Percentiles rank a stretch among this genome's conserved stretches.
These are phyloP conservation scores for Glycyrrhiza uralensis DNA, from an alignment of 306 rosid genomes.

Conservation along the genomic window DNA sequence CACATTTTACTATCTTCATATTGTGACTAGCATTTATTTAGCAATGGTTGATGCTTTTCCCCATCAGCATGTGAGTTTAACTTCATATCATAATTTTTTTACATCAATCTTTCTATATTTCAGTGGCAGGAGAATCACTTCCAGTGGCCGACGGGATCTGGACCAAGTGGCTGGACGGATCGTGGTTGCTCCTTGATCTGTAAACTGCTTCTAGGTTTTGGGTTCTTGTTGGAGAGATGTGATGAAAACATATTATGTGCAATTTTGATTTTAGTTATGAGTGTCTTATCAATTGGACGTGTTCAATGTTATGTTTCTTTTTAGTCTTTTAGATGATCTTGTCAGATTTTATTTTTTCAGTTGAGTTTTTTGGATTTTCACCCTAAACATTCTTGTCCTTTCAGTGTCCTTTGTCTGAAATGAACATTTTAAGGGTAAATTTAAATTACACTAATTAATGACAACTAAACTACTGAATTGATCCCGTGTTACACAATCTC, in stretches of 20 bases:
- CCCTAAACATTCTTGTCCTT: neutral
- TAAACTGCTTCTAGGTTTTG: slow-evolving; percentile 5
- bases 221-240: slow-evolving; percentile 4
- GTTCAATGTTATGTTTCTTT: neutral
- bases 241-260: slow-evolving; percentile 5
- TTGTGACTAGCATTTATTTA: neutral
- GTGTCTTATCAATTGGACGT: slow-evolving; percentile 14
- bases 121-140: slow-evolving; percentile 42
- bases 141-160: slow-evolving; percentile 39
- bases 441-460: too few species aligned
- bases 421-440: neutral
- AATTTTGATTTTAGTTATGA: slow-evolving; percentile 26
- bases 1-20: too few species aligned
- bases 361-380: neutral
- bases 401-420: neutral
- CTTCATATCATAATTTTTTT: neutral
- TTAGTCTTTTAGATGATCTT: neutral
- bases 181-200: slow-evolving; percentile 33
- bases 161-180: slow-evolving; percentile 42
- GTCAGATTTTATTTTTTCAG: slow-evolving; percentile 1
- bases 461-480: too few species aligned
- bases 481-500: too few species aligned
- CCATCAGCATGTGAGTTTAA: neutral
- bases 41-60: neutral
- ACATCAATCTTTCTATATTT: neutral